phyloP scores from a whole-genome alignment of 1,139 yeast genomes.

The Lodderomyces parapsilosis region DNA sequence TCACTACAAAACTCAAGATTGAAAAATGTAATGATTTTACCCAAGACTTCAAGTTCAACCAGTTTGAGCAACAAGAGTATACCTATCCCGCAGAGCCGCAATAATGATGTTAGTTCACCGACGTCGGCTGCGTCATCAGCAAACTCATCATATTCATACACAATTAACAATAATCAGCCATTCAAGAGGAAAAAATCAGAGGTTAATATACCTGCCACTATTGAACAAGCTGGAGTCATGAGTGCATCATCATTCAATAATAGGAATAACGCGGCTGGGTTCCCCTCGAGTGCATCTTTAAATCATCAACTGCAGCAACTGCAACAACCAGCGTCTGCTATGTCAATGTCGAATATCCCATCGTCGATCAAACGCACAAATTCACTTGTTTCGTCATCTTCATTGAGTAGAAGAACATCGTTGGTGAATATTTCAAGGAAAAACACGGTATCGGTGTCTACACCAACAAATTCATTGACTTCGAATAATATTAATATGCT shows the following conservation, averaged over 20 bases:
- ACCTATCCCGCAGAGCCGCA: slow-evolving; percentile 13
- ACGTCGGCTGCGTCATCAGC: slow-evolving; percentile 11
- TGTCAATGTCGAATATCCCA: slow-evolving; percentile 10
- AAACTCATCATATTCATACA: slow-evolving; percentile 11
- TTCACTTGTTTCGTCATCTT: slow-evolving; percentile 15
- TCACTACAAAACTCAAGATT: slow-evolving; percentile 21
- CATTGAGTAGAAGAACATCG: slow-evolving; percentile 23
- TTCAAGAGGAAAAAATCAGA: slow-evolving; percentile 47
- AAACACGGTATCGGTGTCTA: slow-evolving; percentile 8
- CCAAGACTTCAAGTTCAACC: slow-evolving; percentile 31
- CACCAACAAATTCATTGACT: slow-evolving; percentile 23
- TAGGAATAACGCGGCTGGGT: slow-evolving; percentile 10
- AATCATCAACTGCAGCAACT: too few relatives aligned
- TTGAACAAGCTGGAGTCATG: slow-evolving; percentile 1
- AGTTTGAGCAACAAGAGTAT: slow-evolving; percentile 13
- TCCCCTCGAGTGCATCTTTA: slow-evolving; percentile 11
- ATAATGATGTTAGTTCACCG: slow-evolving; percentile 14
- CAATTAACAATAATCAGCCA: slow-evolving; percentile 26
- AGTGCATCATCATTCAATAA: slow-evolving; percentile 9
- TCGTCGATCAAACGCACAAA: slow-evolving; percentile 16
- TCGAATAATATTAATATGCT: slow-evolving; percentile 28
- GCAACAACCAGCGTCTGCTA: background rate
- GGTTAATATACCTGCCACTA: slow-evolving; percentile 16
- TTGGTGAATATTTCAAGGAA: slow-evolving; percentile 12
- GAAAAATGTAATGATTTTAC: slow-evolving; percentile 44